A percentile compares a stretch with the other conserved stretches of the same genome.
Conservation (phyloP, 2,329 filamentous ascomycete genomes). For the Fusarium coffeatum region DNA sequence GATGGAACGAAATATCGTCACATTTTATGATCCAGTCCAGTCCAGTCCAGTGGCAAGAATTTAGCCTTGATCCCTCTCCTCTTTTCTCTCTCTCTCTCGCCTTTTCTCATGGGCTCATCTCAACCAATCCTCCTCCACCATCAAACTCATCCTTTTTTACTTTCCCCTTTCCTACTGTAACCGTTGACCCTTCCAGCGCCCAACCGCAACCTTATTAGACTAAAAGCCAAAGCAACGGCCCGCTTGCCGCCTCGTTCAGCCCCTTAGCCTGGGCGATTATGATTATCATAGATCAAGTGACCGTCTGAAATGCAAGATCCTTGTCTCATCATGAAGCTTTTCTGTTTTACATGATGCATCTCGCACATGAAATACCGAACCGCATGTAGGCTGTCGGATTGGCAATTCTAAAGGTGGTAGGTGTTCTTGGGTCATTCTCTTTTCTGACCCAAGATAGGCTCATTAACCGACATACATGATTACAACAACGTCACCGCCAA, state of each 20-base stretch:
- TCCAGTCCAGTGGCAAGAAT: slow-evolving; percentile 26
- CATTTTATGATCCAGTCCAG: slow-evolving; percentile 10
- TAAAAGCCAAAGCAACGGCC: slow-evolving; percentile 11
- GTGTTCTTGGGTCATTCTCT: not conserved
- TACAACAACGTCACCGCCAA: not conserved
- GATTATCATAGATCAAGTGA: slow-evolving; percentile 35
- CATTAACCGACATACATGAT: not conserved
- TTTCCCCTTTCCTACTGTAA: slow-evolving; percentile 11
- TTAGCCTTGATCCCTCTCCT: slow-evolving; percentile 39
- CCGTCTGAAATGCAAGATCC: slow-evolving; percentile 26
- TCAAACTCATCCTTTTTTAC: slow-evolving; percentile 4
- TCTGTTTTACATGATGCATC: slow-evolving; percentile 16
- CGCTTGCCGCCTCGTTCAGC: slow-evolving; percentile 19
- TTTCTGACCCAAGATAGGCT: not conserved
- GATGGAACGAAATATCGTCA: slow-evolving; percentile 20
- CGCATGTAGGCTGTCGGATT: not conserved
- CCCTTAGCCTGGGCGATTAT: slow-evolving; percentile 6
- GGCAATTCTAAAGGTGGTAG: not conserved
- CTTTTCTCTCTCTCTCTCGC: slow-evolving; percentile 15
- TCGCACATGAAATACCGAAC: slow-evolving; percentile 4
- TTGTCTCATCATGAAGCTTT: slow-evolving; percentile 13
- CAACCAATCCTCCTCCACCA: slow-evolving; percentile 34
- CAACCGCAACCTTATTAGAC: slow-evolving; percentile 5
- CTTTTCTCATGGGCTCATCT: slow-evolving; percentile 9
- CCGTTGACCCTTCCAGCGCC: slow-evolving; percentile 1